Evolutionary conservation across 306 rosid species (phyloP).

Genomic region (Urtica urens): DNA sequence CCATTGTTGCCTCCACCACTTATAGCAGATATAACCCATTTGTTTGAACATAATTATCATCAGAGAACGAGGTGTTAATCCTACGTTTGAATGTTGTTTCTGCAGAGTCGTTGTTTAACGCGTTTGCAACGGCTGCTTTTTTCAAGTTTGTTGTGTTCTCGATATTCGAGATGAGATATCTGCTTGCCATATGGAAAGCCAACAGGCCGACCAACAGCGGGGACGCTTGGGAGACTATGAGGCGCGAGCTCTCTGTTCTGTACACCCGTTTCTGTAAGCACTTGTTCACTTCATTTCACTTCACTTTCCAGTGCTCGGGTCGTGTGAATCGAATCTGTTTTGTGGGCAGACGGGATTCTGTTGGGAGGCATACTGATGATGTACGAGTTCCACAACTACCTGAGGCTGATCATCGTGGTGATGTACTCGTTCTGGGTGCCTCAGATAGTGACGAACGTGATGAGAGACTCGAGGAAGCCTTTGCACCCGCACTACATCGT

Average conservation of each 20-base stretch:
- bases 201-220: conserved; percentile 78
- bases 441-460: conserved; percentile 75
- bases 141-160: conserved; percentile 98
- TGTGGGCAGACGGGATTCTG: conserved; percentile 81
- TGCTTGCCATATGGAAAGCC: conserved; percentile 99
- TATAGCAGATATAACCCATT: too few relatives aligned
- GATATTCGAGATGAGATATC: conserved; percentile 98
- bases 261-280: conserved; percentile 97
- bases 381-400: conserved; percentile 85
- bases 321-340: neutral
- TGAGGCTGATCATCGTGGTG: conserved; percentile 72
- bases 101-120: conserved; percentile 85
- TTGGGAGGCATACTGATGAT: conserved; percentile 92
- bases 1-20: too few relatives aligned
- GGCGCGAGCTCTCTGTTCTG: conserved; percentile 94
- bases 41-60: too few relatives aligned
- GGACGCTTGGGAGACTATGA: conserved; percentile 97
- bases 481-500: conserved; percentile 87
- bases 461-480: conserved; percentile 91
- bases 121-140: conserved; percentile 98
- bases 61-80: too few relatives aligned
- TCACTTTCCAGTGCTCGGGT: neutral
- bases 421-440: conserved; percentile 95
- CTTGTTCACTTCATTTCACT: neutral
- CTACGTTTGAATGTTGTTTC: too few relatives aligned